A percentile compares a stretch with the other conserved stretches of the same genome.
Conservation (phyloP, 306 rosid genomes). For the Cucumis hystrix region DNA sequence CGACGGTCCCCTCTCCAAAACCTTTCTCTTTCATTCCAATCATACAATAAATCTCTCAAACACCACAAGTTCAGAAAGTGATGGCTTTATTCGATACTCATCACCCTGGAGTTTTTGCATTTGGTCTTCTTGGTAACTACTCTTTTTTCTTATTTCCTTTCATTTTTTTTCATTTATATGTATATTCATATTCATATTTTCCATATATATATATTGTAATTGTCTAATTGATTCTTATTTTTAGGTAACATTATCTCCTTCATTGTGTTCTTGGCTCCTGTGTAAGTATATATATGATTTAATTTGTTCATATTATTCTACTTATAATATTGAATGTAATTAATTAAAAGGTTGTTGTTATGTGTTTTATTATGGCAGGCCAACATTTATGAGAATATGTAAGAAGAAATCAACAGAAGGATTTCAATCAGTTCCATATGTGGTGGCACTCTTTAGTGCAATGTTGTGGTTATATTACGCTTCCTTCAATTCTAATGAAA, state of each 20-base stretch:
- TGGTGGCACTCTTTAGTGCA: slow-evolving; percentile 77
- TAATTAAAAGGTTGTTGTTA: too few relatives aligned
- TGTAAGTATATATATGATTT: slow-evolving; percentile 29
- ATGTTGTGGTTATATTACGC: slow-evolving; percentile 93
- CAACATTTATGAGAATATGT: slow-evolving; percentile 53
- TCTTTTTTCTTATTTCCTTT: too few relatives aligned
- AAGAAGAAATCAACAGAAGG: slow-evolving; percentile 92
- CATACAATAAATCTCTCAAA: not conserved
- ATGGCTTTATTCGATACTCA: slow-evolving; percentile 2
- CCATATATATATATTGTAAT: too few relatives aligned
- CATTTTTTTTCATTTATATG: not conserved
- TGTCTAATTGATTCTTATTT: not conserved
- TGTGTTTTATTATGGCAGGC: slow-evolving; percentile 19
- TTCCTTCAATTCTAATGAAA: slow-evolving; percentile 42
- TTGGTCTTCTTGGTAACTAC: slow-evolving; percentile 8
- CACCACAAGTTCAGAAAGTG: not conserved
- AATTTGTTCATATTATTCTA: too few relatives aligned
- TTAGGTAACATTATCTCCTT: slow-evolving; percentile 71
- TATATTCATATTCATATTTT: not conserved
- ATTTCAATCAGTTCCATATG: slow-evolving; percentile 76
- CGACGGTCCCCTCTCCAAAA: not conserved
- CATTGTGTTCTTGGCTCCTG: slow-evolving; percentile 73
- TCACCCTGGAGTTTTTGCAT: not conserved
- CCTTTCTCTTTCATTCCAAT: slow-evolving; percentile 6
- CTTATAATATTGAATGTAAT: too few relatives aligned